Percentiles rank a stretch among this genome's conserved stretches.
These are phyloP conservation scores for Pestalotiopsis sp. DNA, from an alignment of 2,329 filamentous ascomycete genomes.

Conservation along the genomic window DNA sequence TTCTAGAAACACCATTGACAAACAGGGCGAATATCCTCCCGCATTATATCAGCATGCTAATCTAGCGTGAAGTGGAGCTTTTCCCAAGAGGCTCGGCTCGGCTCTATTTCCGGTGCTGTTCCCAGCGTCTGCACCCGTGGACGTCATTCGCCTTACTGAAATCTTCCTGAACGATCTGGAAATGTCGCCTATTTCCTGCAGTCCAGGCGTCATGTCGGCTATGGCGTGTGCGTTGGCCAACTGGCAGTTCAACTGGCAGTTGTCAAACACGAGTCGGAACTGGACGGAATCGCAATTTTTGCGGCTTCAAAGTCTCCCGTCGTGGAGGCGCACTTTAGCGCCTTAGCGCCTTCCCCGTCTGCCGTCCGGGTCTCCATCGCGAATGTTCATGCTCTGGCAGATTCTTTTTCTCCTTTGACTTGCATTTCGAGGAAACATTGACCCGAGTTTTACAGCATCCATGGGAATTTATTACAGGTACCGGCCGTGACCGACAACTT, in stretches of 20 bases:
- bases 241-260: too few relatives aligned
- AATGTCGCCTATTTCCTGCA: neutral
- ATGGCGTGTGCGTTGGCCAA: too few relatives aligned
- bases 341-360: neutral
- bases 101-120: neutral
- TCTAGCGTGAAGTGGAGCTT: neutral
- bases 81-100: neutral
- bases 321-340: too few relatives aligned
- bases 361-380: neutral
- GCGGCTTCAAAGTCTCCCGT: too few relatives aligned
- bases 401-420: too few relatives aligned
- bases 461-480: too few relatives aligned
- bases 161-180: neutral
- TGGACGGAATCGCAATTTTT: neutral
- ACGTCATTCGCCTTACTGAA: neutral
- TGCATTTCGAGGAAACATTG: too few relatives aligned
- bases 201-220: neutral
- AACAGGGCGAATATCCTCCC: slow-evolving; percentile 2
- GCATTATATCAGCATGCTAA: slow-evolving; percentile 6
- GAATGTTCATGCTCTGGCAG: neutral
- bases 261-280: neutral
- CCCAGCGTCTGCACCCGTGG: neutral
- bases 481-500: too few relatives aligned
- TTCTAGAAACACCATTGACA: neutral
- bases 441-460: too few relatives aligned